Conservation (phyloP, 768 basidiomycete genomes). For the Termitomyces sp. region DNA sequence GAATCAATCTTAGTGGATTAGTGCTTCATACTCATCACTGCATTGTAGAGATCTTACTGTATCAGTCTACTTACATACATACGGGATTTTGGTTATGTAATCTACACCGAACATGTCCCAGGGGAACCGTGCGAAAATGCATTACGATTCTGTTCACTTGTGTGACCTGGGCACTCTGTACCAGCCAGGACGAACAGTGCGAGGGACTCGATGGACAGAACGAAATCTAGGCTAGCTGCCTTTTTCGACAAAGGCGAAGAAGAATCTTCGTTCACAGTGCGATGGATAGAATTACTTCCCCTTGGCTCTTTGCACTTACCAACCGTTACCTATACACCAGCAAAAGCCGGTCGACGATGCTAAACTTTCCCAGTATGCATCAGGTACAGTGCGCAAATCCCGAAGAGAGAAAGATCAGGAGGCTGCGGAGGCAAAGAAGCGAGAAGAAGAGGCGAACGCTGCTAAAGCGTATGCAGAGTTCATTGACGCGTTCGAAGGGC, state of each 20-base stretch:
- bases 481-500: constrained; percentile 77
- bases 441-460: constrained; percentile 76
- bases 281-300: constrained; percentile 72
- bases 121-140: not conserved
- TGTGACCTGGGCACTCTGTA: not conserved
- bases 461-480: constrained; percentile 82
- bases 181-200: not conserved
- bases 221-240: constrained; percentile 62
- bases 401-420: constrained; percentile 91
- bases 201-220: constrained; percentile 49
- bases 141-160: not conserved
- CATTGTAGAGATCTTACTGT: not conserved
- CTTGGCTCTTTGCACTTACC: constrained; percentile 54
- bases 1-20: not conserved
- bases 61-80: too few relatives aligned
- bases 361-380: constrained; percentile 80
- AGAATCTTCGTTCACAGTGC: constrained; percentile 86
- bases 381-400: constrained; percentile 86
- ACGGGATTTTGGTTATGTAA: not conserved
- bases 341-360: constrained; percentile 82
- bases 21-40: not conserved
- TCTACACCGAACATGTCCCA: not conserved
- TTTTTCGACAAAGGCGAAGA: constrained; percentile 87
- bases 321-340: constrained; percentile 50
- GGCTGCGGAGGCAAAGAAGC: constrained; percentile 84